Base-by-base conservation (phyloP, 2,329 filamentous ascomycete species). In the Ophiostoma sp. region DNA sequence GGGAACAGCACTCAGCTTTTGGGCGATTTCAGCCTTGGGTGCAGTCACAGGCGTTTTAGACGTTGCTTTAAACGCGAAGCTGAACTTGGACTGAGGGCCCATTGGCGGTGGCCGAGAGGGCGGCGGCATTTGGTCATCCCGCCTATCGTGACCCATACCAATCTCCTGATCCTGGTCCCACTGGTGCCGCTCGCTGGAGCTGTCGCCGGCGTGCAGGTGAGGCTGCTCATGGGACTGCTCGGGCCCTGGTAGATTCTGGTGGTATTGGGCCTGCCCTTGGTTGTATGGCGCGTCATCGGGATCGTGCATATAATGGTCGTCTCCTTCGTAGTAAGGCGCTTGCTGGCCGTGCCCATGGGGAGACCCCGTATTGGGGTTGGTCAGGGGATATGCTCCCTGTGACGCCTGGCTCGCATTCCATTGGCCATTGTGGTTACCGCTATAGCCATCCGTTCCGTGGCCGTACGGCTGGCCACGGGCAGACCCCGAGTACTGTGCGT, bases 21-120 rank as follows among this genome's bases (percentile, higher is more conserved):
- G 86, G 0, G 87, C 89, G 69, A 90, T 90, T 74, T 90, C 87
- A 2, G 85, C 86, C 73, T 89, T 89, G 3, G 87, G 87, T 15
- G 83, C 82, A 10, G 87, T 80, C 17, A 86, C 80, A 1, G 83
- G 79, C 8, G 84, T 81, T 74, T 89, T 89, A 13, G 83, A 85
- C 60, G 90, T 86, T 11, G 89, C 86, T 78, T 97, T 97, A 79
- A 98, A 93, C 1, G 93, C 93, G 78, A 98, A 98, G 78, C 93
- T 96, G 76, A 97, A 96, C 79, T 94, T 95, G 64, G 88, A 80
- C 44, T 84, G 82, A n/a, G 62, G 35, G 8, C 33, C 62, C 35
- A 83, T 81, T 27, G 85, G 82, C 1, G 84, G 80, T 54, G 86
- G 81, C 71, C 86, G 85, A 70, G 79, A 82, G 13, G 72, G 83